Evolutionary conservation across 176 grass and related monocot species (phyloP).

Genomic region (Aechmea fasciata): DNA sequence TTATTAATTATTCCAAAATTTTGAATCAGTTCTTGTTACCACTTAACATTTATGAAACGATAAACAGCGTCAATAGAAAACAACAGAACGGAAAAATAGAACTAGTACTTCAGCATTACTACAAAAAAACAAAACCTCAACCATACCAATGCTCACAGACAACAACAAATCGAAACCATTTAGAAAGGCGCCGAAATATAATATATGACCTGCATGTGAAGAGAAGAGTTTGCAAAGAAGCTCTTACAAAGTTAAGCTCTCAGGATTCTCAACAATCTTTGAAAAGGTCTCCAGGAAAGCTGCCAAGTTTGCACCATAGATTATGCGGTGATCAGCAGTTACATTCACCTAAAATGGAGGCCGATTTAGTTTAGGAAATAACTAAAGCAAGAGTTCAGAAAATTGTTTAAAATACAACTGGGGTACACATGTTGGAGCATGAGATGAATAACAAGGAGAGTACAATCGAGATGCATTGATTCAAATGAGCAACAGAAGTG

Average conservation of each 20-base stretch:
- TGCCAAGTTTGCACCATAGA: constrained; percentile 87
- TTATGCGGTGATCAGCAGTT: constrained; percentile 89
- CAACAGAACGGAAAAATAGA: background rate
- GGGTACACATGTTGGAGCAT: background rate
- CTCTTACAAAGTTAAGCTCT: constrained; percentile 54
- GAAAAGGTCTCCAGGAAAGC: constrained; percentile 88
- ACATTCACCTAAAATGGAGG: constrained; percentile 57
- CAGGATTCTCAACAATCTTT: constrained; percentile 75
- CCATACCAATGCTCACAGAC: background rate
- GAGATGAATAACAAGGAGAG: background rate
- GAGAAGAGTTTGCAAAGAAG: constrained; percentile 9
- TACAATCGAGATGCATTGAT: background rate
- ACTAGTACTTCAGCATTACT: background rate
- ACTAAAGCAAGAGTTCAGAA: background rate
- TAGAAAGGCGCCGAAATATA: constrained; percentile 4
- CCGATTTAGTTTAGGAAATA: background rate
- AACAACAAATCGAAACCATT: background rate
- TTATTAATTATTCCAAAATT: no score
- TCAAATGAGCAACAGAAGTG: no score
- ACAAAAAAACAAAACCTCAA: background rate
- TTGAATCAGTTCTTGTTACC: no score
- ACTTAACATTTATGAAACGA: no score
- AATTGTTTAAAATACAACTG: background rate
- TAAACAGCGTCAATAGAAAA: background rate
- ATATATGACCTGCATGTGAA: background rate